A percentile compares a stretch with the other conserved stretches of the same genome.
These are phyloP conservation scores for Cetraspora pellucida DNA, from an alignment of 192 early-diverging fungal species.

Conservation along the genomic window DNA sequence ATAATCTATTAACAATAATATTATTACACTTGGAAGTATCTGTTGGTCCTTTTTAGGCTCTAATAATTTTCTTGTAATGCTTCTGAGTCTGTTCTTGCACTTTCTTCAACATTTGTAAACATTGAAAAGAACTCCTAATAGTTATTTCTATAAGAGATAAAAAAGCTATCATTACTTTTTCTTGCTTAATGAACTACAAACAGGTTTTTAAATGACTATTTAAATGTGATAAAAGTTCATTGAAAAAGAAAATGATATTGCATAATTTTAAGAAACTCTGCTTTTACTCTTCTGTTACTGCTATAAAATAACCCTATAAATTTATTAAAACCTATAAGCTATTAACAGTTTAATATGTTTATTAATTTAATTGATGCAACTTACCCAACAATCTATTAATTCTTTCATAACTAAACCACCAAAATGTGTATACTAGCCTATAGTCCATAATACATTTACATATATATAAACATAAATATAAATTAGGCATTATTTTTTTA, in stretches of 20 bases:
- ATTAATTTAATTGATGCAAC: background rate
- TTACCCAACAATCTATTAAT: background rate
- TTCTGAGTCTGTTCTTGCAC: background rate
- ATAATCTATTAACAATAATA: background rate
- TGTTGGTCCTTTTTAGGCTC: background rate
- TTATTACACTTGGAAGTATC: background rate
- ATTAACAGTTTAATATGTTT: too few relatives aligned
- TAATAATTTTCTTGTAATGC: background rate
- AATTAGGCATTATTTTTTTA: background rate
- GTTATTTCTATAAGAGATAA: background rate
- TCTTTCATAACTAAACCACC: background rate
- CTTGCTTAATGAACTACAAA: background rate
- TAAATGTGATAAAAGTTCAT: background rate
- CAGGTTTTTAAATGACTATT: background rate
- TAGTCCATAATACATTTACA: background rate
- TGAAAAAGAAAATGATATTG: background rate
- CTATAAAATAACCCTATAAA: too few relatives aligned
- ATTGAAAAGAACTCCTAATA: background rate
- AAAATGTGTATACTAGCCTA: background rate
- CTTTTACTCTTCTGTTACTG: too few relatives aligned
- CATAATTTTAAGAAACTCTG: background rate
- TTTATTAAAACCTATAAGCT: too few relatives aligned
- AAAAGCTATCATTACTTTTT: background rate
- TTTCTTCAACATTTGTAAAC: background rate
- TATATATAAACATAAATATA: constrained; percentile 8